Base-by-base conservation (phyloP, 805 yeast genomes). In the Ogataea degrootiae region DNA sequence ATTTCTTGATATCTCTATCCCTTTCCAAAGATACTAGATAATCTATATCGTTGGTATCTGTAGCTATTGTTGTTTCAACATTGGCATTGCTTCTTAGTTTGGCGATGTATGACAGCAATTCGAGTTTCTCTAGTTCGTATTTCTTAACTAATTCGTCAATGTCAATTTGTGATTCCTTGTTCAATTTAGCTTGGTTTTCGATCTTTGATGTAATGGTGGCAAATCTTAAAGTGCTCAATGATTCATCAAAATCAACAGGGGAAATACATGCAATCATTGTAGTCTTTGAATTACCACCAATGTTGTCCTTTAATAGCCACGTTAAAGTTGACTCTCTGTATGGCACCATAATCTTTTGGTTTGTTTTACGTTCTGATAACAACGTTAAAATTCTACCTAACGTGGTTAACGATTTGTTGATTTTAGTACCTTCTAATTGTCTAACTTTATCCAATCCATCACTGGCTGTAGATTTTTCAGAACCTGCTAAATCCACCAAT, bases 191-290 rank as follows among this genome's bases (percentile, higher is more conserved):
- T 17, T 66, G 65, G 34, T 87, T 83, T 46, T 75, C 76, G 54
- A 87, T 85, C 53, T 72, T 71, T 60, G 86, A 85, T 3, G 89
- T 92, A 48, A 84, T 79, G 19, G 80, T 83, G 1, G 96, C 95
- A 61, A 87, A 87, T 51, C 90, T 71, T 48, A 87, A 67, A 0
- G 96, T 87, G 37, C 87, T 84, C 55, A 82, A 62, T 0, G 89
- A 82, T 57, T 87, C 96, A 19, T 86, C 91, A 62, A 79, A 83
- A 57, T 85, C 92, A 16, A 80, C 69, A 0, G 94, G 92, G 0
- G 94, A 83, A 0, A 87, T 70, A 63, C 96, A 87, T 19, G 91
- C 91, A n/a, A 87, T 73, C 94, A 87, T 86, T n/a, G 83, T 82
- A 0, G 92, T 88, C 57, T 83, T 85, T 22, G 90, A 82, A 60